Conservation (phyloP, 108 stramenopile genomes). For the Skeletonema menzelii region DNA sequence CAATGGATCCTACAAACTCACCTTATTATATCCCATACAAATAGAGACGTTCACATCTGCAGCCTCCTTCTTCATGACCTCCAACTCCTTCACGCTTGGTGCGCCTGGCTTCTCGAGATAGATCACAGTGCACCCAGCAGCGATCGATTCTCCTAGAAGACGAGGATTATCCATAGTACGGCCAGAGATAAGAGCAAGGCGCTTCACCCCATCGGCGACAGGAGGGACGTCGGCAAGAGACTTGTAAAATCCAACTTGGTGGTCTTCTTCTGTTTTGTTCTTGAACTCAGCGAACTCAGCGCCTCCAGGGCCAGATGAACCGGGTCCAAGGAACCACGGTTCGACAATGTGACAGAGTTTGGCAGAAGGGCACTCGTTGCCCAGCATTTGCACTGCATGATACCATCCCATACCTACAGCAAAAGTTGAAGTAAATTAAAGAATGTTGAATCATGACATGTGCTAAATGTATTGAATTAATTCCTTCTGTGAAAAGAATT, state of each 20-base stretch:
- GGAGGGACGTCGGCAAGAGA: slow-evolving; percentile 71
- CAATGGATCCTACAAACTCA: neutral
- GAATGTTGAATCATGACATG: neutral
- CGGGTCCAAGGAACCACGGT: slow-evolving; percentile 89
- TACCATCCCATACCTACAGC: slow-evolving; percentile 76
- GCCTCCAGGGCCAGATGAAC: slow-evolving; percentile 76
- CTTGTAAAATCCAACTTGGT: slow-evolving; percentile 75
- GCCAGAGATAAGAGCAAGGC: slow-evolving; percentile 86
- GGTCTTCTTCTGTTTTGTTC: slow-evolving; percentile 54
- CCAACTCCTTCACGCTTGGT: slow-evolving; percentile 84
- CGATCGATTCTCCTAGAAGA: slow-evolving; percentile 72
- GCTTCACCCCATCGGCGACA: slow-evolving; percentile 65
- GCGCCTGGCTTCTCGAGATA: slow-evolving; percentile 94
- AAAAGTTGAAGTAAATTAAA: neutral
- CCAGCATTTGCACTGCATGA: slow-evolving; percentile 87
- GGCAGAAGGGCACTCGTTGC: slow-evolving; percentile 77
- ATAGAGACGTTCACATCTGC: slow-evolving; percentile 71
- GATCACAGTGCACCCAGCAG: slow-evolving; percentile 65
- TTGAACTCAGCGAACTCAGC: slow-evolving; percentile 80
- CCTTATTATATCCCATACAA: slow-evolving; percentile 94
- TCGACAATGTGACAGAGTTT: slow-evolving; percentile 87
- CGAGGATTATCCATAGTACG: slow-evolving; percentile 90
- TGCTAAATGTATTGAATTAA: neutral
- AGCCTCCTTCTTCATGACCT: slow-evolving; percentile 77
- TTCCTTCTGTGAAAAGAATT: neutral